A percentile compares a stretch with the other conserved stretches of the same genome.
Evolutionary conservation across 179 eudicot species (phyloP).

Genomic region (Carnegiea gigantea): DNA sequence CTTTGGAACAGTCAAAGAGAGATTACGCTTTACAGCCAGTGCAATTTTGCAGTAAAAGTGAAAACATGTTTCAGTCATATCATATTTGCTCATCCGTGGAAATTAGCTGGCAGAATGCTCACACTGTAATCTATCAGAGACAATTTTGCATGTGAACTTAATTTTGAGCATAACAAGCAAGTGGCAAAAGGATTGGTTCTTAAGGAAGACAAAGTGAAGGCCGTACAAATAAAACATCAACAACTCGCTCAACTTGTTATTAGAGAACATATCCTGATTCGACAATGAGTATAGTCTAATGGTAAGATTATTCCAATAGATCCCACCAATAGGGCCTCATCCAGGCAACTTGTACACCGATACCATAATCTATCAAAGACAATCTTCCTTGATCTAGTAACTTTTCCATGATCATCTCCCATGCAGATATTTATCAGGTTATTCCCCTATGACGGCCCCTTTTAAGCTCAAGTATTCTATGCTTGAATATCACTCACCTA

Average conservation of each 20-base stretch:
- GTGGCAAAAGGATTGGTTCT: not conserved
- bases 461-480: constrained; percentile 9
- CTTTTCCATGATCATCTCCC: constrained; percentile 10
- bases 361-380: constrained; percentile 18
- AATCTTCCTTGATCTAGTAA: constrained; percentile 15
- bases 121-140: not conserved
- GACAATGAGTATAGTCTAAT: constrained; percentile 1
- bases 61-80: not conserved
- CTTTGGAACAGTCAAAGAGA: not conserved
- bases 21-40: not conserved
- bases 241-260: constrained; percentile 25
- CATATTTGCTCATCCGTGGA: not conserved
- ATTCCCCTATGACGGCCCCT: not conserved
- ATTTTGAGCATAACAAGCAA: constrained; percentile 11
- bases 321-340: constrained; percentile 20
- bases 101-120: not conserved
- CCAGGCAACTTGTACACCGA: constrained; percentile 29
- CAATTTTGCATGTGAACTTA: not conserved
- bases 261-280: constrained; percentile 22
- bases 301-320: constrained; percentile 28
- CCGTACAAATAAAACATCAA: constrained; percentile 17
- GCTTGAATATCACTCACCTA: constrained; percentile 1
- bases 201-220: constrained; percentile 7
- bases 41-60: no score
- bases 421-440: constrained; percentile 12